Percentiles rank a stretch among this genome's conserved stretches.
Evolutionary conservation across 1,139 yeast genomes (phyloP).

Genomic region (Yamadazyma taylorii): DNA sequence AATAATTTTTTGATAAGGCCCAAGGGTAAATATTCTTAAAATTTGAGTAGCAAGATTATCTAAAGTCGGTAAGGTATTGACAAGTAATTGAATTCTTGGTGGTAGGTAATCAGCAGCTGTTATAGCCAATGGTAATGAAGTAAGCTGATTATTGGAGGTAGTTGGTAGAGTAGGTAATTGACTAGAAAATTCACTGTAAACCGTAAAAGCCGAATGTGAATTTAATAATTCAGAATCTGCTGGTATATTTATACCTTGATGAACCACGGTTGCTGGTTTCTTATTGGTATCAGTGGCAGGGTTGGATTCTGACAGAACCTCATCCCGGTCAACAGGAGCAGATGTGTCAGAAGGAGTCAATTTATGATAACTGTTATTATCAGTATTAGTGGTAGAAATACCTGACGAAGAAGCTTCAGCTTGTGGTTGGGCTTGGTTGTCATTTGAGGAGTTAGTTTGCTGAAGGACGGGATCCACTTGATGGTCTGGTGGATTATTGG

Average conservation of each 20-base stretch:
- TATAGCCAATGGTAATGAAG: conserved; percentile 57
- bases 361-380: too few relatives aligned
- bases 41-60: conserved; percentile 78
- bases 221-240: conserved; percentile 46
- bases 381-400: too few relatives aligned
- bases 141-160: conserved; percentile 52
- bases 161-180: conserved; percentile 41
- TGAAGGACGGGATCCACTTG: too few relatives aligned
- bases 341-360: too few relatives aligned
- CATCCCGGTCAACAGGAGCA: neutral
- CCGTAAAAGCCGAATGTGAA: conserved; percentile 43
- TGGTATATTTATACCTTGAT: conserved; percentile 31
- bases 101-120: conserved; percentile 58
- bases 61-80: conserved; percentile 68
- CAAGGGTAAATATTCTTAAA: conserved; percentile 63
- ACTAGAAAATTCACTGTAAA: conserved; percentile 42
- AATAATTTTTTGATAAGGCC: conserved; percentile 72
- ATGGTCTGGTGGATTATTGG: too few relatives aligned
- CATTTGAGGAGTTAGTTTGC: too few relatives aligned
- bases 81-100: conserved; percentile 58
- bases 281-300: too few relatives aligned
- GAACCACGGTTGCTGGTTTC: conserved; percentile 12
- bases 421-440: too few relatives aligned
- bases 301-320: neutral
- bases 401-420: too few relatives aligned